These are phyloP conservation scores for Candida patagonica DNA, from an alignment of 805 yeast genomes.

Conservation along the genomic window DNA sequence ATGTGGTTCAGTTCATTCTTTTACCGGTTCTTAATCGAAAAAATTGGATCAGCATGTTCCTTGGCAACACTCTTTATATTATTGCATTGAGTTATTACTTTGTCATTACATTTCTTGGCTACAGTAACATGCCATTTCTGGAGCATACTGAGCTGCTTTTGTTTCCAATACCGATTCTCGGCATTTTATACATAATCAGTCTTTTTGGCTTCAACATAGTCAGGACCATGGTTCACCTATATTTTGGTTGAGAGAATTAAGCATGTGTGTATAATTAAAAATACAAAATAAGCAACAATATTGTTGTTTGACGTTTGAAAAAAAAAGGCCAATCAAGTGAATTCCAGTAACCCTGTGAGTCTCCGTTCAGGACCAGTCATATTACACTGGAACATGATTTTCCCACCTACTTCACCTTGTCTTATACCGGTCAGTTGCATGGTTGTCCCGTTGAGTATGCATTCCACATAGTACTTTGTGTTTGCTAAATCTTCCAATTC, in stretches of 20 bases:
- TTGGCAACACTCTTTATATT: slow-evolving; percentile 75
- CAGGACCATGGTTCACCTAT: slow-evolving; percentile 44
- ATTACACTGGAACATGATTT: slow-evolving; percentile 12
- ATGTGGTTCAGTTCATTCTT: slow-evolving; percentile 63
- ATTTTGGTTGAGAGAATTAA: slow-evolving; percentile 33
- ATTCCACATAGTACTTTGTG: slow-evolving; percentile 15
- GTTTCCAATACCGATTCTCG: slow-evolving; percentile 54
- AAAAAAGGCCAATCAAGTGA: no score
- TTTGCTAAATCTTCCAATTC: slow-evolving; percentile 15
- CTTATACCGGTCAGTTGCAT: slow-evolving; percentile 14
- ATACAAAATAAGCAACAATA: background rate
- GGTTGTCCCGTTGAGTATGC: slow-evolving; percentile 11
- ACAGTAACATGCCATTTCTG: slow-evolving; percentile 61
- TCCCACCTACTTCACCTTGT: slow-evolving; percentile 10
- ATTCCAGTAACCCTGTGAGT: slow-evolving; percentile 17
- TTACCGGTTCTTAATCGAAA: slow-evolving; percentile 61
- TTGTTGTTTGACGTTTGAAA: no score
- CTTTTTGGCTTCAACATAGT: slow-evolving; percentile 68
- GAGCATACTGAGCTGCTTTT: slow-evolving; percentile 53
- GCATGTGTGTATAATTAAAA: background rate
- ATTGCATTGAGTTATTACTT: slow-evolving; percentile 68
- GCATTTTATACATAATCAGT: slow-evolving; percentile 50
- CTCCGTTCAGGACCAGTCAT: slow-evolving; percentile 8
- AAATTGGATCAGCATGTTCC: slow-evolving; percentile 54
- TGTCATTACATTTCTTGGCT: slow-evolving; percentile 81